phyloP scores from a whole-genome alignment of 2,329 filamentous ascomycete genomes.

The Pestalotiopsis sp. region DNA sequence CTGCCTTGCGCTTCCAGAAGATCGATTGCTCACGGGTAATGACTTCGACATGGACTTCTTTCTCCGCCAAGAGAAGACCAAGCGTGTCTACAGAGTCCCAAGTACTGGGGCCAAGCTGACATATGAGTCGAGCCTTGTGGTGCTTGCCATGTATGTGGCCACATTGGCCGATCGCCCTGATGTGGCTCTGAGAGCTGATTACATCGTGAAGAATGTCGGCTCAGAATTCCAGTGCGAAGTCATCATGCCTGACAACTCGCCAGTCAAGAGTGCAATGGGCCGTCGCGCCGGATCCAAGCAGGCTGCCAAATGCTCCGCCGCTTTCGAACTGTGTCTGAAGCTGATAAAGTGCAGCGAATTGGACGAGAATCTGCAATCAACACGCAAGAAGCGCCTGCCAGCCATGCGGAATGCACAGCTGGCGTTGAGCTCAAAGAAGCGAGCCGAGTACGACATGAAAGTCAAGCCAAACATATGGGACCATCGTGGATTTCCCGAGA shows the following conservation, averaged over 20 bases:
- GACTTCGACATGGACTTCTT: conserved; percentile 60
- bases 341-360: conserved; percentile 70
- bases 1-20: conserved; percentile 72
- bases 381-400: conserved; percentile 71
- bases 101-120: conserved; percentile 78
- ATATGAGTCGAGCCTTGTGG: conserved; percentile 71
- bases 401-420: conserved; percentile 85
- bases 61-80: conserved; percentile 49
- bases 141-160: conserved; percentile 74
- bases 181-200: conserved; percentile 49
- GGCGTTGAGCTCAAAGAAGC: conserved; percentile 79
- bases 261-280: conserved; percentile 69
- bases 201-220: conserved; percentile 59
- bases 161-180: conserved; percentile 58
- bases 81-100: conserved; percentile 61
- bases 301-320: conserved; percentile 83
- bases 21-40: conserved; percentile 68
- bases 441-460: conserved; percentile 73
- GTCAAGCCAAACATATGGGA: conserved; percentile 79
- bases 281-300: conserved; percentile 68
- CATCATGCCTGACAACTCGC: conserved; percentile 74
- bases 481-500: conserved; percentile 44
- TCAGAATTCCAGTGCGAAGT: conserved; percentile 76
- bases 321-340: conserved; percentile 78
- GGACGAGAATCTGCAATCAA: conserved; percentile 74